Conservation (phyloP, 352 stramenopile species). For the Pythium sp. region DNA sequence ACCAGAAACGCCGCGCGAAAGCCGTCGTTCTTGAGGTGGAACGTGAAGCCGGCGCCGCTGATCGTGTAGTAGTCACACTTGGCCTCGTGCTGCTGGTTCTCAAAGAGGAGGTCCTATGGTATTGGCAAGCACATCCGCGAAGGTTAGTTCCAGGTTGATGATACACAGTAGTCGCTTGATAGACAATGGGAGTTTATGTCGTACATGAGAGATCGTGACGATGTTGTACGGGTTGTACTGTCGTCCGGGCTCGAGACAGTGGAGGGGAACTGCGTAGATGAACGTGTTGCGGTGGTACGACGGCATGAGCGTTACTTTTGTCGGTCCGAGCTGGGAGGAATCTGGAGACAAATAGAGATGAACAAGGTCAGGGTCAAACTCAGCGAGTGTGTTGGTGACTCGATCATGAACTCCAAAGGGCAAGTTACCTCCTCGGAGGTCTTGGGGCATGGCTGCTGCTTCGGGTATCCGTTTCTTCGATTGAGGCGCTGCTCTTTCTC, state of each 20-base stretch:
- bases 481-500: too few relatives aligned
- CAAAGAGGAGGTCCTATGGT: constrained; percentile 2
- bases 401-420: neutral
- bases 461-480: neutral
- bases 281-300: constrained; percentile 47
- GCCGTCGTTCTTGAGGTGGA: constrained; percentile 48
- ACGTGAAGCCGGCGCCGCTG: constrained; percentile 53
- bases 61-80: constrained; percentile 74
- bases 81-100: constrained; percentile 27
- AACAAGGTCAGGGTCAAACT: neutral
- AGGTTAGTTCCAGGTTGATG: neutral
- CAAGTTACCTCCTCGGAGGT: constrained; percentile 1
- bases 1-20: constrained; percentile 45
- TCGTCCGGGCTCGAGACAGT: constrained; percentile 41
- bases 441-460: neutral
- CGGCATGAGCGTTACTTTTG: neutral
- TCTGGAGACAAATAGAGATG: neutral
- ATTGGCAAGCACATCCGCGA: neutral
- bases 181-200: neutral
- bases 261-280: constrained; percentile 57
- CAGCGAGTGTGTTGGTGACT: neutral
- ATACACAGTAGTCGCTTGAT: too few relatives aligned
- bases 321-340: neutral
- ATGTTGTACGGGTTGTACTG: constrained; percentile 74
- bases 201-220: constrained; percentile 54